phyloP scores from a whole-genome alignment of 257 asterid genomes.

The Solanum piurae region DNA sequence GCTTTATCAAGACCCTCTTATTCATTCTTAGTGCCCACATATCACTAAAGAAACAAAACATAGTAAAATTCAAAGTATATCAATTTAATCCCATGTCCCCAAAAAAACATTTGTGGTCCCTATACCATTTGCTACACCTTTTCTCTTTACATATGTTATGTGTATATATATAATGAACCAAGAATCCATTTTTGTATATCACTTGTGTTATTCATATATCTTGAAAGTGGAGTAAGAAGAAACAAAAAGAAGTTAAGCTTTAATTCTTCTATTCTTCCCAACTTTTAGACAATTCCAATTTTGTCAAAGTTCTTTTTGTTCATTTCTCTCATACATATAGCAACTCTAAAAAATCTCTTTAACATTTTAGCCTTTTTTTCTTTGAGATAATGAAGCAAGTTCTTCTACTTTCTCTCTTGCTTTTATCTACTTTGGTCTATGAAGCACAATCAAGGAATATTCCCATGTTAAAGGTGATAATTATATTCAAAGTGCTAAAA shows the following conservation, averaged over 20 bases:
- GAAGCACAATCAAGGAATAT: slow-evolving; percentile 33
- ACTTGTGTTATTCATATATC: not conserved
- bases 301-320: not conserved
- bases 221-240: not conserved
- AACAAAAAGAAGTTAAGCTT: not conserved
- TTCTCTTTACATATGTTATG: not conserved
- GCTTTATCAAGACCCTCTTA: slow-evolving; percentile 9
- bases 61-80: not conserved
- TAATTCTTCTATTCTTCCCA: not conserved
- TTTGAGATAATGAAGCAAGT: slow-evolving; percentile 28
- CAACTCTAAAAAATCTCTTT: not conserved
- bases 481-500: not conserved
- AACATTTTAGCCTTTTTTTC: not conserved
- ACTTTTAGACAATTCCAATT: not conserved
- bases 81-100: not conserved
- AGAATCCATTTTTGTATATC: not conserved
- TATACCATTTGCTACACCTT: not conserved
- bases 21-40: not conserved
- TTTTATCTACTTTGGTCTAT: slow-evolving; percentile 30
- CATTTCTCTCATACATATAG: not conserved
- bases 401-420: slow-evolving; percentile 22
- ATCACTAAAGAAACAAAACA: slow-evolving; percentile 1
- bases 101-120: slow-evolving; percentile 1
- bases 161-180: not conserved
- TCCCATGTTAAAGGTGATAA: slow-evolving; percentile 24